Base-by-base conservation (phyloP, 345 rosid genomes). In the Fremontodendron californicum region DNA sequence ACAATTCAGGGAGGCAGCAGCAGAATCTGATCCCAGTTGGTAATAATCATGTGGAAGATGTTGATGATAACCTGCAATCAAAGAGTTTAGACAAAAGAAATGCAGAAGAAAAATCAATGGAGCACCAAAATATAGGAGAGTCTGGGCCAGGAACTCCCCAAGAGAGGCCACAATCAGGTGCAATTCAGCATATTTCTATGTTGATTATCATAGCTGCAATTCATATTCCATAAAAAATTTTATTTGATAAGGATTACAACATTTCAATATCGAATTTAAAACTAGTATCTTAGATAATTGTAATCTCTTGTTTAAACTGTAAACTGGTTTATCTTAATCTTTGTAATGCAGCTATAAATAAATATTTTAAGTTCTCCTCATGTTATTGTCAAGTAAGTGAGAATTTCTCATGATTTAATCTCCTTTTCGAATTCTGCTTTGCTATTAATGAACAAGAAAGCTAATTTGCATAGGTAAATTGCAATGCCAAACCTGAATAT, bases 131-230 rank as follows among this genome's bases (percentile, higher is more conserved):
- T 69, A 27, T 27, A 15, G 73, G 73, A 45, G 73, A 25, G 7
- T 21, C 81, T 42, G 76, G 66, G 16, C 63, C 79, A 0, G 81
- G 81, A 58, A 80, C 66, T 72, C 81, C 81, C 4, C 54, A 69
- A 2, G 85, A 84, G 2, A 83, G 83, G 76, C 83, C 31, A 57
- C 82, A 80, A 70, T 82, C 89, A 80, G 93, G 93, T 83, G 63
- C 68, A 25, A 1, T 21, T 66, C 49, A 10, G 46, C 49, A 40
- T 23, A 18, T 64, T 57, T 37, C 6, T 40, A 8, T 25, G 19
- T 61, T 31, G 21, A 61, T 13, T 1, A 11, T n/a, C 65, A 5
- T 13, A 29, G 39, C 35, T 13, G 6, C 10, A 61, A 11, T 58
- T 58, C 6, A 12, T 60, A 33, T 57, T 57, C 33, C 6, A 21